These are phyloP conservation scores for Kazachstania africana DNA, from an alignment of 805 yeast genomes.

Conservation along the genomic window DNA sequence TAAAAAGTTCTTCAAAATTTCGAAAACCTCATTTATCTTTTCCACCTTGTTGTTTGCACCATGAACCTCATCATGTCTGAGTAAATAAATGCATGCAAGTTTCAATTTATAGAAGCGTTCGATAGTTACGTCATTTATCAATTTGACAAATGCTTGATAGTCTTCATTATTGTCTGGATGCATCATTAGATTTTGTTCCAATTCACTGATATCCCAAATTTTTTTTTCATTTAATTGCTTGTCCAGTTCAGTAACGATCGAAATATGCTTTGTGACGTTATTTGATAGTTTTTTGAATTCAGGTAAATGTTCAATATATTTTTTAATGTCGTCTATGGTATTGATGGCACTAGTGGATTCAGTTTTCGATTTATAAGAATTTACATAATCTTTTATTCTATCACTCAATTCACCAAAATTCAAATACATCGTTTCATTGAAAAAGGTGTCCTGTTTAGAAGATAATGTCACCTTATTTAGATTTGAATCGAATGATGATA, in stretches of 20 bases:
- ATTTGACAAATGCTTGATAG: constrained; percentile 39
- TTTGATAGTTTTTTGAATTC: constrained; percentile 82
- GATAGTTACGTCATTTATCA: constrained; percentile 37
- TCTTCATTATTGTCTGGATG: constrained; percentile 48
- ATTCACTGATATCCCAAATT: constrained; percentile 77
- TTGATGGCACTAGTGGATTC: constrained; percentile 56
- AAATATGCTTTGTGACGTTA: constrained; percentile 85
- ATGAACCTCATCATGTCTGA: constrained; percentile 48
- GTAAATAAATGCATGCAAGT: constrained; percentile 59
- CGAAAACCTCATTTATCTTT: constrained; percentile 40
- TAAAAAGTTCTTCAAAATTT: constrained; percentile 29
- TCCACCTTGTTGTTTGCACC: constrained; percentile 31
- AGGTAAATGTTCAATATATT: constrained; percentile 84
- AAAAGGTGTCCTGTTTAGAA: constrained; percentile 65
- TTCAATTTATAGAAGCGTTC: constrained; percentile 53
- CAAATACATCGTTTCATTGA: constrained; percentile 65
- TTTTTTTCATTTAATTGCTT: constrained; percentile 50
- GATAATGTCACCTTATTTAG: constrained; percentile 53
- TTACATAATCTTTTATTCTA: constrained; percentile 71
- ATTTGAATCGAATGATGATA: constrained; percentile 44
- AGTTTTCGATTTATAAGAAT: constrained; percentile 68
- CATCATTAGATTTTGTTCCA: constrained; percentile 77
- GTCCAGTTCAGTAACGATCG: constrained; percentile 79
- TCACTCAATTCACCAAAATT: constrained; percentile 95
- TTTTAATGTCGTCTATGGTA: constrained; percentile 81